phyloP scores from a whole-genome alignment of 1,284 basidiomycete genomes.

The Cryptococcus maquisensis region DNA sequence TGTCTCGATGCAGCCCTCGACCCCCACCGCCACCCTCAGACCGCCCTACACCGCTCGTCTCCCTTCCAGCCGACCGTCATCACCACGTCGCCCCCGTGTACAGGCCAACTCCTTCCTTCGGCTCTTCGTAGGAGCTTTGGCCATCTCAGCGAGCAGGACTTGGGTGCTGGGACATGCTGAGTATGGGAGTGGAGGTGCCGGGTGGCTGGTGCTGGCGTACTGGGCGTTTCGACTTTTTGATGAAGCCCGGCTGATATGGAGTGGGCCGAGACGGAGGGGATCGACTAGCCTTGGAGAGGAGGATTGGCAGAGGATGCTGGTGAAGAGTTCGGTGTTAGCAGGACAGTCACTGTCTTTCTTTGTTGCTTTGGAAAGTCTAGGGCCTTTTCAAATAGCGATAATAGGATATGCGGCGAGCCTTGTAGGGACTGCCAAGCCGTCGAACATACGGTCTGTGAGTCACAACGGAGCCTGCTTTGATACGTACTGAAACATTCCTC shows the following conservation, averaged over 20 bases:
- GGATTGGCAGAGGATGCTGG: slow-evolving; percentile 2
- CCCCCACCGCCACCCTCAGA: too few relatives aligned
- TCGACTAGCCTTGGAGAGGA: neutral
- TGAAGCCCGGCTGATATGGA: slow-evolving; percentile 57
- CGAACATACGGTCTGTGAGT: slow-evolving; percentile 7
- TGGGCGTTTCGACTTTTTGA: slow-evolving; percentile 54
- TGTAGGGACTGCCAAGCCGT: neutral
- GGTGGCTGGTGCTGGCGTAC: slow-evolving; percentile 23
- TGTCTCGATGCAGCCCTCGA: too few relatives aligned
- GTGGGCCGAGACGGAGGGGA: slow-evolving; percentile 7
- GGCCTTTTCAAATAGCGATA: slow-evolving; percentile 20
- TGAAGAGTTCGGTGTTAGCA: slow-evolving; percentile 8
- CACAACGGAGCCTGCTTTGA: neutral
- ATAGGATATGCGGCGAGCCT: neutral
- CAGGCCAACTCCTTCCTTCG: slow-evolving; percentile 11
- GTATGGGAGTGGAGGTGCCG: slow-evolving; percentile 15
- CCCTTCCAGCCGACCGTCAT: too few relatives aligned
- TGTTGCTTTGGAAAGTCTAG: slow-evolving; percentile 13
- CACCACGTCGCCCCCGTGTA: too few relatives aligned
- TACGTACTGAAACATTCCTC: too few relatives aligned
- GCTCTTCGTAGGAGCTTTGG: slow-evolving; percentile 21
- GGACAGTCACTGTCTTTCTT: slow-evolving; percentile 24
- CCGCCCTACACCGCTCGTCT: too few relatives aligned
- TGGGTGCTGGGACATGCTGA: slow-evolving; percentile 18
- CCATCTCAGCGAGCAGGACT: slow-evolving; percentile 18